Base-by-base conservation (phyloP, 2,329 filamentous ascomycete genomes). In the Talaromyces piceae region DNA sequence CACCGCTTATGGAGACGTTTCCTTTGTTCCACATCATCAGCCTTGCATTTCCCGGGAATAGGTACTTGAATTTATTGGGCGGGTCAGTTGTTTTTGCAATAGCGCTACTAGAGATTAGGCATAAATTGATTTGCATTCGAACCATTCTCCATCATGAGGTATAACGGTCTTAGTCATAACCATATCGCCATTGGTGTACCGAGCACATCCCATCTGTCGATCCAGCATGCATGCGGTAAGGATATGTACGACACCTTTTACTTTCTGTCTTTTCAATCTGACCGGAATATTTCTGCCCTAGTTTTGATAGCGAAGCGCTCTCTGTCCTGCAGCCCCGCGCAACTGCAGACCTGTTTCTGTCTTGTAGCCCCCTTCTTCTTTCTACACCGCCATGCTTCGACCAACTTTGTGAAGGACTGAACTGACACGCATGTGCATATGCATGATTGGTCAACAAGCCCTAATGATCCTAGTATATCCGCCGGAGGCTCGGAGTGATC, bases 21-120 rank as follows among this genome's bases (percentile, higher is more conserved):
- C 18, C 39, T 43, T 43, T 43, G 23, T 43, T 43, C 23, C 13
- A 23, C 20, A 43, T 43, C 6, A 25, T 43, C 20, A 25, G 39
- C 23, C 39, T 23, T 43, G 39, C 39, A 43, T 43, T 43, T 25
- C 4, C 18, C n/a, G n/a, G 39, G 39, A 22, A 43, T 43, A 43
- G 39, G 20, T 22, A 43, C 23, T 43, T 43, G 23, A 12, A 25
- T 12, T 25, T 41, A n/a, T 43, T 43, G 39, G 39, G 39, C 39
- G 39, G 39, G 39, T 22, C 39, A 43, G 39, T 43, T 43, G 20
- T 43, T 43, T 43, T 43, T 43, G 7, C 23, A 43, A 43, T 43
- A 43, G 16, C 16, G 20, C 33, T 20, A 37, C 33, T 37, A 37
- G 16, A 37, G 16, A 37, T 20, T 18, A 37, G 31, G 33, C 33